These are phyloP conservation scores for Camellia oleifera DNA, from an alignment of 179 eudicot species.

Conservation along the genomic window DNA sequence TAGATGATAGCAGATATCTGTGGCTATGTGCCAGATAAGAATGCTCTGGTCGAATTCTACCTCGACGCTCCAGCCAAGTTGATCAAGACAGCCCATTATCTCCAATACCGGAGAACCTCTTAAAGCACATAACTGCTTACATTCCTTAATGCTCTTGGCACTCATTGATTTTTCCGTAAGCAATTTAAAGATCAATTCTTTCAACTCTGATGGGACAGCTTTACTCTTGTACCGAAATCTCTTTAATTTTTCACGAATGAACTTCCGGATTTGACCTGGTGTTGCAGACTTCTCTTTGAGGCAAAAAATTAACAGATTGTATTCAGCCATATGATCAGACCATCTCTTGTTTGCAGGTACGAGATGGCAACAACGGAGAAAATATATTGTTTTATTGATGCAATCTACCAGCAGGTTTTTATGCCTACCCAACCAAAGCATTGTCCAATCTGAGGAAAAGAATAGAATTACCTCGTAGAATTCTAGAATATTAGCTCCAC, in stretches of 20 bases:
- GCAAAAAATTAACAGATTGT: slow-evolving; percentile 22
- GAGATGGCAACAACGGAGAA: background rate
- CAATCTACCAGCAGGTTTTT: background rate
- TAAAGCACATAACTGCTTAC: slow-evolving; percentile 4
- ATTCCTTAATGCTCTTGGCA: background rate
- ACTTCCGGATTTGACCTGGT: background rate
- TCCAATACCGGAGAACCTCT: slow-evolving; percentile 19
- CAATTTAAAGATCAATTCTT: slow-evolving; percentile 12
- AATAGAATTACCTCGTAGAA: slow-evolving; percentile 7
- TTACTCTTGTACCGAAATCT: background rate
- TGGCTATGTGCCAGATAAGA: slow-evolving; percentile 39
- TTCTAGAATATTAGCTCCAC: slow-evolving; percentile 13
- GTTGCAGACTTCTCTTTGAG: slow-evolving; percentile 13
- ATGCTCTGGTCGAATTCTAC: slow-evolving; percentile 34
- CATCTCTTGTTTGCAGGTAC: slow-evolving; percentile 6
- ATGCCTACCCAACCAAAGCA: background rate
- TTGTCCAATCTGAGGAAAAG: slow-evolving; percentile 25
- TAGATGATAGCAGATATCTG: slow-evolving; percentile 23
- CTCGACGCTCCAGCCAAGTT: slow-evolving; percentile 16
- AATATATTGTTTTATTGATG: background rate
- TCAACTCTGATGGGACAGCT: background rate
- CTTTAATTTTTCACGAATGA: background rate
- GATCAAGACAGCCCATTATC: background rate
- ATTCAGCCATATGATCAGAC: slow-evolving; percentile 21
- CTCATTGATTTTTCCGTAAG: slow-evolving; percentile 15